These are phyloP conservation scores for Hibiscus tridactylites DNA, from an alignment of 345 rosid genomes.

Conservation along the genomic window DNA sequence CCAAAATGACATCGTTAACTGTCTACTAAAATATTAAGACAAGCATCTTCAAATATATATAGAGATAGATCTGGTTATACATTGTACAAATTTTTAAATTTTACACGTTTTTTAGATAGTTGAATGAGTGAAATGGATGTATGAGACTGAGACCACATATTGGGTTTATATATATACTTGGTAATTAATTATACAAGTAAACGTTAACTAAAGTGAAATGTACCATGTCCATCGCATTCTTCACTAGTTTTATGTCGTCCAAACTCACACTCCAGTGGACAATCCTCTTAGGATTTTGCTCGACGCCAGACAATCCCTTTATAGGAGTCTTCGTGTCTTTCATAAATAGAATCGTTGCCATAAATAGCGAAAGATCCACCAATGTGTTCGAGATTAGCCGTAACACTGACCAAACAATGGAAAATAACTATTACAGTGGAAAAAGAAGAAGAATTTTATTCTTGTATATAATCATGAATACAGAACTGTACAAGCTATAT, in stretches of 20 bases:
- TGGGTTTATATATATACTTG: no score
- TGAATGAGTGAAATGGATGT: no score
- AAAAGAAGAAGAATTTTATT: no score
- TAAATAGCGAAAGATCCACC: constrained; percentile 36
- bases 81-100: no score
- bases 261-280: constrained; percentile 44
- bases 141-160: no score
- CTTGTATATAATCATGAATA: no score
- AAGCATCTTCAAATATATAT: no score
- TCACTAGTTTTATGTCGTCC: constrained; percentile 62
- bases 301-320: constrained; percentile 26
- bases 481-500: no score
- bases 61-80: no score
- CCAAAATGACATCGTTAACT: constrained; percentile 62
- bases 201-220: not conserved
- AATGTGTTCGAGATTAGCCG: constrained; percentile 40
- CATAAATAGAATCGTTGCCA: constrained; percentile 37
- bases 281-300: constrained; percentile 17
- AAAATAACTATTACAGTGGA: no score
- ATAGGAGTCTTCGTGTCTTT: constrained; percentile 48
- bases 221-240: constrained; percentile 28
- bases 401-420: constrained; percentile 32
- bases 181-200: not conserved
- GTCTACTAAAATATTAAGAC: constrained; percentile 32
- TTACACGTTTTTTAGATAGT: no score